Base-by-base conservation (phyloP, 1,284 basidiomycete species). In the Cutaneotrichosporon sp. region DNA sequence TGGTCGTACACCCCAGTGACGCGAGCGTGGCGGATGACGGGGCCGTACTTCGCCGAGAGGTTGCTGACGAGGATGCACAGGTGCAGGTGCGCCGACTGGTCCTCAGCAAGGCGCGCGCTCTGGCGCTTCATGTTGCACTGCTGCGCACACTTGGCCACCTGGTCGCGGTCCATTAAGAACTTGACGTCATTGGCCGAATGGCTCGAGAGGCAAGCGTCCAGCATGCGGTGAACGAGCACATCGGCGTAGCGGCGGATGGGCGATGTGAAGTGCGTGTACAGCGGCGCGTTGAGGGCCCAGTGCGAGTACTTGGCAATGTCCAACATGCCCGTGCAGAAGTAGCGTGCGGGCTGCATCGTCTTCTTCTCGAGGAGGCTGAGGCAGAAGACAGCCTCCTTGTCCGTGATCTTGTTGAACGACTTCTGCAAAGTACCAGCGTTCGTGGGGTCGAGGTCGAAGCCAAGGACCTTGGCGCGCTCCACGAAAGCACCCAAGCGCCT, bases 241-340 rank as follows among this genome's bases (percentile, higher is more conserved):
- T 99, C 97, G 65, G 96, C 94, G 63, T 80, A 80, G 58, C 92
- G 90, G 65, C 92, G 88, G 71, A 95, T 92, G 5, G 92, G 92
- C 4, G 91, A 93, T 18, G 95, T 97, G 81, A 97, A 99, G 80
- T 99, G 96, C 30, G 95, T 97, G 83, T 99, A 99, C 58, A 99
- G 83, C 9, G 97, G 94, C 8, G 88, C 84, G 72, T 89, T 96
- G 72, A 99, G 84, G 1, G 94, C 89, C 78, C 92, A 98, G 82
- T 99, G 97, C 40, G 86, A 83, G 78, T 98, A 99, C 83, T 99
- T 98, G 52, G 94, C 92, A 75, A 99, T 99, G 81, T 99, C 97
- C 71, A 99, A 85, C 92, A 98, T 97, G 69, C 97, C 97, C 31
- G 95, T 88, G 78, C 96, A 99, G 87, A 97, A 99, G 82, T 99